Base-by-base conservation (phyloP, 2,329 filamentous ascomycete species). In the Hymenoscyphus infarciens region DNA sequence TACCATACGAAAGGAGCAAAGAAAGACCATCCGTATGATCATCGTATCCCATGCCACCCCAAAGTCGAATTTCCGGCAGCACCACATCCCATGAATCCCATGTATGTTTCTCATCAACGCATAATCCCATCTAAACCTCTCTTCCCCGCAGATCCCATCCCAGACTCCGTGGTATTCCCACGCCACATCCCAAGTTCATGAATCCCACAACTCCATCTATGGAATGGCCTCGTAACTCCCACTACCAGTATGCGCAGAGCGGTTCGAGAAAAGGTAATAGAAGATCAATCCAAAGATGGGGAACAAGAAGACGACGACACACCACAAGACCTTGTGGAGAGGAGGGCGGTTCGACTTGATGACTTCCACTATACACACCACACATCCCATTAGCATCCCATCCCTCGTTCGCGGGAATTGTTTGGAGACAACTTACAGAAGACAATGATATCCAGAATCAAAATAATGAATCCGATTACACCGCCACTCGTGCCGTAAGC, bases 201-300 rank as follows among this genome's bases (percentile, higher is more conserved):
- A 42, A 8, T 13, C 15, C n/a, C 16, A 19, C 25, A 22, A 35
- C 10, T 13, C 38, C 53, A 54, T 58, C 42, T 58, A 62, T 13
- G 45, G 29, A 39, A 62, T 69, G 31, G 81, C 74, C 75, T 87
- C 83, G 69, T 87, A 87, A n/a, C 80, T 80, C 10, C 77, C 74
- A 53, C 78, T 77, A 42, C 77, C 77, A 72, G 80, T 83, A 73
- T 87, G 83, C 31, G 79, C 77, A 53, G 77, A 76, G 58, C 85
- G 83, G 76, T 88, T 83, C 56, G 84, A 86, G 76, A 88, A 87
- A 59, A 88, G 75, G 72, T 79, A 88, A 76, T 88, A 88, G 74
- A 87, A 75, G 69, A 87, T 74, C 74, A 87, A 78, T 63, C 86
- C 86, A 67, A 83, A 72, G 57, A 88, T 77, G 3, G 86, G 86